Base-by-base conservation (phyloP, 306 rosid genomes). In the Biancaea sappan region DNA sequence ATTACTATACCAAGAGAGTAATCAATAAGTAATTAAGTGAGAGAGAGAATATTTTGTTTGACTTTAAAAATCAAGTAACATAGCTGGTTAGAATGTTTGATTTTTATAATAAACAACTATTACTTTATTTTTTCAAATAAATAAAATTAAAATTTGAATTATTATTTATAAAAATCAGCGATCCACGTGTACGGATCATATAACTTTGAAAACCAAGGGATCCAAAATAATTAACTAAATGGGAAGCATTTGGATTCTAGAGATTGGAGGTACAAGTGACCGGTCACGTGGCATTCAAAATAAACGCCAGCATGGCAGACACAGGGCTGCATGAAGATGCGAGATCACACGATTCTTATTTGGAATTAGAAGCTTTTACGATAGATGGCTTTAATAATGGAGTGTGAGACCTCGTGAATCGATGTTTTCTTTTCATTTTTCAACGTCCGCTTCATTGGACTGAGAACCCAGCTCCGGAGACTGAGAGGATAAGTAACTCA, bases 371-470 rank as follows among this genome's bases (percentile, higher is more conserved):
- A 40, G 38, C 43, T 32, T 32, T 13, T 28, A 41, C 54, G 6
- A 14, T 14, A 2, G 6, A 14, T 14, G 1, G 25, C 22, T 8
- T 32, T 60, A 5, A 61, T 26, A 29, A 62, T 4, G 54, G 64
- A 22, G 79, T 46, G 75, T 6, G 37, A 25, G 71, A 44, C 10
- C 81, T 84, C 85, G 85, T 83, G 88, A 80, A 37, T 74, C 85
- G 52, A 71, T 66, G 28, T 38, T 2, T 43, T 57, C 12, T 56
- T 72, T 11, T 38, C 50, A 0, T 28, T 37, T 69, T 52, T 63
- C 32, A 37, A 77, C 83, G 61, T 66, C 63, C 5, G 3, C 16
- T 41, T 28, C 59, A 57, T 73, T 38, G 50, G 69, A 25, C 1
- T n/a, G 31, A 34, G 31, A 75, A 57, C 46, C 3, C 25, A 71